Evolutionary conservation across 2,329 filamentous ascomycete species (phyloP).

Genomic region (Amesomyces nigricolor): DNA sequence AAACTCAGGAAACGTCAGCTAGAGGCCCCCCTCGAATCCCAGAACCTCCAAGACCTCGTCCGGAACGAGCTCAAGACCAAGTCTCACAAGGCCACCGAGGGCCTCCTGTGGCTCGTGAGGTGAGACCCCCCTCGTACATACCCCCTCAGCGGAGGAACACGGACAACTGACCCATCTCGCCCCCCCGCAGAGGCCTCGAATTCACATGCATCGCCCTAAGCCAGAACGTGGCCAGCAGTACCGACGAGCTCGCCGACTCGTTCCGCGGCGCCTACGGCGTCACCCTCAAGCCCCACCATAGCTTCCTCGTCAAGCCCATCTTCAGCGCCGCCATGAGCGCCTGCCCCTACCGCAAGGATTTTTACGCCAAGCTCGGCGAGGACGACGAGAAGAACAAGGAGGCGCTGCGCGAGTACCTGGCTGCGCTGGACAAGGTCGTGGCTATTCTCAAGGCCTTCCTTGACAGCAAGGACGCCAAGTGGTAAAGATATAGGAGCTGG

Average conservation of each 20-base stretch:
- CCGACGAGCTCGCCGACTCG: conserved; percentile 74
- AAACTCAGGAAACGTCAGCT: conserved; percentile 84
- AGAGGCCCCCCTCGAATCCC: conserved; percentile 71
- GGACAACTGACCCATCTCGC: conserved; percentile 4
- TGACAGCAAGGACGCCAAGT: conserved; percentile 52
- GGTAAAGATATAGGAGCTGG: conserved; percentile 33
- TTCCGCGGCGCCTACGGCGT: conserved; percentile 80
- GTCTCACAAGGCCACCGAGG: conserved; percentile 84
- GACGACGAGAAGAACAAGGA: conserved; percentile 56
- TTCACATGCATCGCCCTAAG: conserved; percentile 84
- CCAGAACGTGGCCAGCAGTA: conserved; percentile 63
- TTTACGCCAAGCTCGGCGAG: conserved; percentile 79
- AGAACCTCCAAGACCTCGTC: conserved; percentile 78
- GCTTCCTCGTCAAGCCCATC: conserved; percentile 81
- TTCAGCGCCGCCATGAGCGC: conserved; percentile 92
- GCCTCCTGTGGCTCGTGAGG: conserved; percentile 85
- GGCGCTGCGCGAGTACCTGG: conserved; percentile 66
- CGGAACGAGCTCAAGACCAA: conserved; percentile 83
- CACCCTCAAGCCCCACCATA: conserved; percentile 90
- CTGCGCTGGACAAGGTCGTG: conserved; percentile 71
- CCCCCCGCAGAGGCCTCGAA: conserved; percentile 66
- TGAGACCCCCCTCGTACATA: conserved; percentile 40
- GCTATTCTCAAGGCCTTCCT: conserved; percentile 63
- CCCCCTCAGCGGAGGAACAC: conserved; percentile 19
- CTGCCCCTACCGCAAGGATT: conserved; percentile 88